These are phyloP conservation scores for Golubevia sp. DNA, from an alignment of 1,284 basidiomycete species.

Conservation along the genomic window DNA sequence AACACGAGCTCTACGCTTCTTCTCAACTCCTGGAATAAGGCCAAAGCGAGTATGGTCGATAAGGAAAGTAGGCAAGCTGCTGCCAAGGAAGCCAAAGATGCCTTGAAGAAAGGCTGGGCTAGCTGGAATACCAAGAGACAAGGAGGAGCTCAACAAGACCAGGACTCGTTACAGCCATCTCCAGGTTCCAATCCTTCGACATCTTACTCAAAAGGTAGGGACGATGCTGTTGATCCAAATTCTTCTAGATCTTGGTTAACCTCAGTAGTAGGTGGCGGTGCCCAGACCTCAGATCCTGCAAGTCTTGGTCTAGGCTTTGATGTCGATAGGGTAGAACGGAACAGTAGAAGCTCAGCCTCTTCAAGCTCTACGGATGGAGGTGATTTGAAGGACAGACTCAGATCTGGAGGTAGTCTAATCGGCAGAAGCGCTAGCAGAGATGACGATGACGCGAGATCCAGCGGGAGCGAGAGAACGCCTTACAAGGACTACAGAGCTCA, in stretches of 20 bases:
- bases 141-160: constrained; percentile 7
- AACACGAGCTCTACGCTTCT: not conserved
- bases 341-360: not conserved
- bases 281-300: constrained; percentile 8
- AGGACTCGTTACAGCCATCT: not conserved
- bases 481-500: constrained; percentile 11
- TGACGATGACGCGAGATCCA: not conserved
- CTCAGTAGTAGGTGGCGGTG: constrained; percentile 4
- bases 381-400: not conserved
- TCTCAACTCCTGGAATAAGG: constrained; percentile 39
- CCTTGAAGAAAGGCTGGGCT: constrained; percentile 49
- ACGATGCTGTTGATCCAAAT: not conserved
- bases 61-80: constrained; percentile 46
- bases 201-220: not conserved
- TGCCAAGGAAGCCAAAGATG: constrained; percentile 52
- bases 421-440: no score
- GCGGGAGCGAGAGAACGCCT: constrained; percentile 2
- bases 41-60: constrained; percentile 53
- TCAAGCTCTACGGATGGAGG: not conserved
- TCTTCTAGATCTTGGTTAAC: not conserved
- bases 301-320: constrained; percentile 14
- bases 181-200: not conserved
- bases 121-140: constrained; percentile 39
- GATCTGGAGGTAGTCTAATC: no score
- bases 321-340: not conserved